Base-by-base conservation (phyloP, 371 early-diverging fungal genomes). In the Haplosporangium sp. region DNA sequence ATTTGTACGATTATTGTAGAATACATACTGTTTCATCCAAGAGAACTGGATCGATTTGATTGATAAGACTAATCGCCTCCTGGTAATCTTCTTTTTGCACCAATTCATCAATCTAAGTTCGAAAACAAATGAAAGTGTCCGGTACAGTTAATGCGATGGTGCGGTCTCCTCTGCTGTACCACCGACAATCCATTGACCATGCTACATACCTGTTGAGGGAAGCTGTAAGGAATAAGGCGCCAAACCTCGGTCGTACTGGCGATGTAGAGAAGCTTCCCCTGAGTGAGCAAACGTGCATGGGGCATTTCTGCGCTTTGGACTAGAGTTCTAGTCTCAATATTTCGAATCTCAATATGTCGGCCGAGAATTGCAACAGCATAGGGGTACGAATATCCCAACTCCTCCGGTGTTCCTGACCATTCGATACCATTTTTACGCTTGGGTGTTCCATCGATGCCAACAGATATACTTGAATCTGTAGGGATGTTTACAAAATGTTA, bases 61-160 rank as follows among this genome's bases (percentile, higher is more conserved):
- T 91, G 41, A 96, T 90, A 21, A 96, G 86, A 73, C 91, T 91
- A 38, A 94, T 90, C 0, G 96, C 98, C 68, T 96, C 96, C 45
- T 90, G 89, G 62, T 91, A 96, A 64, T 93, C 89, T 64, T 87
- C 87, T 50, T 87, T 84, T 16, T 86, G 85, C 1, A 98, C 90
- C 55, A 96, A 82, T 59, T 95, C 93, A 58, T 96, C 91, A 51
- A 90, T 84, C 87, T 89, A 76, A 81, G 50, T 3, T 20, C 21
- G 10, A 42, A 12, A 12, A n/a, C 10, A 45, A 41, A 5, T 23
- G 16, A 14, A 41, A 16, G 29, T n/a, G 43, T 10, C 16, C 4
- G 37, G 11, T 12, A 6, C 13, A 37, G 21, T 10, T 20, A 20
- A 18, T 8, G n/a, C 21, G 6, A n/a, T 12, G 1, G 8, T 11